Evolutionary conservation across 1,139 yeast species (phyloP), one percentile per base, ranked within the genome.

Genomic region (Lodderomyces metapsilosis): DNA sequence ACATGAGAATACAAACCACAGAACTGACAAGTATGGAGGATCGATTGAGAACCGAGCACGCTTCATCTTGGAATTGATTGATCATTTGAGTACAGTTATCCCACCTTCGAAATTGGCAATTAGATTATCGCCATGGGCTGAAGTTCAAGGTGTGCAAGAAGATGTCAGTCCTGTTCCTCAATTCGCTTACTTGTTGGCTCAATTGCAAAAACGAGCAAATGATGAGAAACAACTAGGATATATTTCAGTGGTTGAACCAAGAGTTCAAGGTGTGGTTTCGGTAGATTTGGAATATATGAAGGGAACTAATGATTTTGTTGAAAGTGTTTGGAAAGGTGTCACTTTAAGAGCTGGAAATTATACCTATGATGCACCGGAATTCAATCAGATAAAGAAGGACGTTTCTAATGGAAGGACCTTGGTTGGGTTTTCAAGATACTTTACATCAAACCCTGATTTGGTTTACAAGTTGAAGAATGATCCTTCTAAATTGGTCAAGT

Each of bases 21-120:
- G 89, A 57, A 69, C 70, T 11, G 82, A 77, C 49, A 56, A 72
- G 43, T 78, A 77, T 48, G 82, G 83, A 36, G 52, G 88, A 3
- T 66, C 78, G 42, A 68, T 82, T 48, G 88, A 81, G 56, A 84
- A 83, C 63, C 71, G 88, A 48, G 72, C 82, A 28, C 63, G 85
- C 40, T 73, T 83, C 51, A 50, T 69, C 6, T 63, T 83, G 37
- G 84, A 82, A 52, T 68, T 82, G 24, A 62, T 83, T 36, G 85
- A 80, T 48, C 78, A 74, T 12, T 56, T 78, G 13, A 54, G 59
- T 25, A 73, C 61, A 3, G 76, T 74, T 7, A 60, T 82, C 46
- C 88, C 87, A 22, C 70, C 77, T 16, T 67, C 68, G 11, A 71
- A 66, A 47, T 64, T 79, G 23, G 85, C 76, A 24, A 59, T 82